These are phyloP conservation scores for Stylonectria norvegica DNA, from an alignment of 2,329 filamentous ascomycete species.

Conservation along the genomic window DNA sequence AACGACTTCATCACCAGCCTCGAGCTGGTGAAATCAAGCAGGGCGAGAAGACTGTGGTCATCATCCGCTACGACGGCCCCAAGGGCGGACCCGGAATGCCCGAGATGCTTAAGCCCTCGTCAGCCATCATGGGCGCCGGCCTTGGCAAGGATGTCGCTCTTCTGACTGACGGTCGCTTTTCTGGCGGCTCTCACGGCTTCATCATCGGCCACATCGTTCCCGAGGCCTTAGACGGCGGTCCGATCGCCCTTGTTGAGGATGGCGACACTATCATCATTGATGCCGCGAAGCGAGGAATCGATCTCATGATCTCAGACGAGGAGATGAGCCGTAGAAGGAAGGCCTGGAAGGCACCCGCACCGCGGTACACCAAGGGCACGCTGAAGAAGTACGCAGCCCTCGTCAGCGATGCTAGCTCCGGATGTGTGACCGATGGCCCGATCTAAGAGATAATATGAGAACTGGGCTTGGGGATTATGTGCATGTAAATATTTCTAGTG, in stretches of 20 bases:
- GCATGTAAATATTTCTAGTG: slow-evolving; percentile 23
- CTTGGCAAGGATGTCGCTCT: slow-evolving; percentile 73
- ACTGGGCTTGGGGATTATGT: slow-evolving; percentile 5
- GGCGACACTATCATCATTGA: slow-evolving; percentile 81
- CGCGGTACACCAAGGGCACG: slow-evolving; percentile 60
- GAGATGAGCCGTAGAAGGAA: slow-evolving; percentile 58
- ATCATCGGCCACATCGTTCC: slow-evolving; percentile 85
- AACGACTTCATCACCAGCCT: slow-evolving; percentile 74
- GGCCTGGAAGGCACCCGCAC: slow-evolving; percentile 60
- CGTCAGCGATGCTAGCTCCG: slow-evolving; percentile 57
- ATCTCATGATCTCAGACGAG: slow-evolving; percentile 64
- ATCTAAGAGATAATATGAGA: slow-evolving; percentile 19
- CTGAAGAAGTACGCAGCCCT: slow-evolving; percentile 65
- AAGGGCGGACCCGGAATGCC: slow-evolving; percentile 94
- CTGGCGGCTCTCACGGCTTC: slow-evolving; percentile 80
- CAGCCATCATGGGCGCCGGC: slow-evolving; percentile 87
- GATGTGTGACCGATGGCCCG: slow-evolving; percentile 53
- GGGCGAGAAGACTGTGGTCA: slow-evolving; percentile 82
- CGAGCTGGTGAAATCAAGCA: slow-evolving; percentile 74
- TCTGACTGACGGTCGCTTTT: slow-evolving; percentile 73
- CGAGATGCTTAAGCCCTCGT: slow-evolving; percentile 90
- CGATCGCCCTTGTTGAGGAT: slow-evolving; percentile 77
- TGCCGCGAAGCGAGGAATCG: slow-evolving; percentile 66
- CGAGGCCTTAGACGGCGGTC: slow-evolving; percentile 80
- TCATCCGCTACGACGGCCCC: slow-evolving; percentile 90